Evolutionary conservation across 257 asterid species (phyloP).

Genomic region (Orobanche coerulescens): DNA sequence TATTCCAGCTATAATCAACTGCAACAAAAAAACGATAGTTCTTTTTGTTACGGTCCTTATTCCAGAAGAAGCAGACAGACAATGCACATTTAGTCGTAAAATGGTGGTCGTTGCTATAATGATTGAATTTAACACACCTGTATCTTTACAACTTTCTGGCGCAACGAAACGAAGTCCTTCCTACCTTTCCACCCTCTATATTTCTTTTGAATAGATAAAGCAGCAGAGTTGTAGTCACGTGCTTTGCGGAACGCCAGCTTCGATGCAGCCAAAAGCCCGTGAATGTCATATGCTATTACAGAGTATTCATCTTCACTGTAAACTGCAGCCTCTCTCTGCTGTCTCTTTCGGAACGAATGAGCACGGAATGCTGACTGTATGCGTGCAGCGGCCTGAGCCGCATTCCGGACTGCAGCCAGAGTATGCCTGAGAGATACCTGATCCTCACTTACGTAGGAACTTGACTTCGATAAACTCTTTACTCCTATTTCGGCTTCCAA

Average conservation of each 20-base stretch:
- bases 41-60: background rate
- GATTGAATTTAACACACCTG: conserved; percentile 45
- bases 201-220: conserved; percentile 84
- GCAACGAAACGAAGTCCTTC: conserved; percentile 67
- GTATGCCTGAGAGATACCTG: conserved; percentile 57
- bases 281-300: conserved; percentile 36
- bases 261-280: conserved; percentile 58
- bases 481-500: conserved; percentile 77
- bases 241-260: conserved; percentile 50
- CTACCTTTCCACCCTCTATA: conserved; percentile 91
- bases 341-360: conserved; percentile 84
- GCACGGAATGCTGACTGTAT: conserved; percentile 96
- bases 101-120: background rate
- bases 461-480: conserved; percentile 35
- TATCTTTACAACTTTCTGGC: conserved; percentile 91
- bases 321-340: conserved; percentile 37
- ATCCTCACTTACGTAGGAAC: conserved; percentile 44
- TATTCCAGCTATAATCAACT: background rate
- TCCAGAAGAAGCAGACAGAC: background rate
- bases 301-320: conserved; percentile 42
- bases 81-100: background rate
- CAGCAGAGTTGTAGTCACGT: conserved; percentile 67
- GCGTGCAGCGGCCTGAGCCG: conserved; percentile 92
- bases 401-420: conserved; percentile 79
- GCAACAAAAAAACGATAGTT: background rate